Evolutionary conservation across 441 rosid genomes (phyloP), one percentile per base, ranked within the genome.

Genomic region (Mallotus repandus): DNA sequence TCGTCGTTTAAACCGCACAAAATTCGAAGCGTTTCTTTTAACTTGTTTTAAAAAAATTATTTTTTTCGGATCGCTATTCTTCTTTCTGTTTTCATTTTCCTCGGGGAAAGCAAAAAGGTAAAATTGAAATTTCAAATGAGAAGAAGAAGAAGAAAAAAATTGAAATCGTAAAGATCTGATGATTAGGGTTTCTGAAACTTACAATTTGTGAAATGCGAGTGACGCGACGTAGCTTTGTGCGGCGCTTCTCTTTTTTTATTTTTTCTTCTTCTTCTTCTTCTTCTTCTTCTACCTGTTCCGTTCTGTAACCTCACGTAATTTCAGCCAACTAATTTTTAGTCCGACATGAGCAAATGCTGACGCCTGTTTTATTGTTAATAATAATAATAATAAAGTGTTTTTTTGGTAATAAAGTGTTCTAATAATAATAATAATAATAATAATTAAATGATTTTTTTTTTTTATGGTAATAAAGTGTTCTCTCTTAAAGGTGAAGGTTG

Each of bases 11-110:
- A 69, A 62, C 55, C 50, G 60, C 84, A 49, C 80, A 53, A 22
- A 75, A 55, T 75, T 73, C 82, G 67, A 77, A 77, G 81, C 74
- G 29, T 63, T 54, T 53, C 63, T 74, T 25, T 49, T 9, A 8
- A 9, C 0, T 49, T 38, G 32, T 4, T 6, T 38, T 38, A 1
- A 38, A 38, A 38, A 6, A 38, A 49, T 12, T 6, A 13, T 21
- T 46, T 19, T 58, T 22, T 22, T 66, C 7, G 85, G 85, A 80
- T 80, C 83, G 52, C 85, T 67, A 71, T 70, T 29, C 41, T 38
- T 38, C 41, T 38, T 38, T 1, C 49, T 45, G 9, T 8, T 45
- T 45, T 45, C 15, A 29, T 4, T 14, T 7, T 74, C 45, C 69
- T 77, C 63, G 78, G 70, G 70, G 71, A 79, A 74, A 75, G 63